phyloP scores from a whole-genome alignment of 2,329 filamentous ascomycete genomes.

The Ilyonectria sp. region DNA sequence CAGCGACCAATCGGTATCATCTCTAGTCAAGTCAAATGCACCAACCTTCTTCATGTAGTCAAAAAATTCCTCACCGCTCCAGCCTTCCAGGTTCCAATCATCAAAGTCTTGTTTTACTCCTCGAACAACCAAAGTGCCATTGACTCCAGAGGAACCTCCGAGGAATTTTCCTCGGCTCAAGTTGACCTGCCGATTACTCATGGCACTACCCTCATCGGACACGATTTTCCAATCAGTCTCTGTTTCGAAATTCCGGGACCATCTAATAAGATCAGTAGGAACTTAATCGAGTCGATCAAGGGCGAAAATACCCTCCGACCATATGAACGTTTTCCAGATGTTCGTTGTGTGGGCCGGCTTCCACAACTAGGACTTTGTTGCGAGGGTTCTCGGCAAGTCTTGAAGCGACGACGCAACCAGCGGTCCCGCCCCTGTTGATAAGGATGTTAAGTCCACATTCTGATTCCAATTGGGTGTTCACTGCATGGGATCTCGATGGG shows the following conservation, averaged over 20 bases:
- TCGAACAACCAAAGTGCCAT: constrained; percentile 64
- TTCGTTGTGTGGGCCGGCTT: constrained; percentile 56
- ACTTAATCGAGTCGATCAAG: constrained; percentile 23
- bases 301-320: constrained; percentile 59
- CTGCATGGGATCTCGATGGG: too few species aligned
- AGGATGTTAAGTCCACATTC: constrained; percentile 8
- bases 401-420: constrained; percentile 56
- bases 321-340: constrained; percentile 65
- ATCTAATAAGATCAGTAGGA: constrained; percentile 39
- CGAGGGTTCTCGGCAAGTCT: constrained; percentile 53
- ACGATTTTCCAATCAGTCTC: constrained; percentile 67
- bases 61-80: constrained; percentile 71
- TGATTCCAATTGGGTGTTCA: background rate
- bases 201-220: constrained; percentile 56
- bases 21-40: too few species aligned
- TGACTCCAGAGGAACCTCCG: constrained; percentile 64
- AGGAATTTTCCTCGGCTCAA: constrained; percentile 64
- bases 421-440: constrained; percentile 51
- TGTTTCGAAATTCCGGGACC: constrained; percentile 62
- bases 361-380: constrained; percentile 52
- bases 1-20: too few species aligned
- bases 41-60: constrained; percentile 68
- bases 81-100: constrained; percentile 69
- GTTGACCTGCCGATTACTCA: constrained; percentile 61
- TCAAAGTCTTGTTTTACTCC: constrained; percentile 65